Conservation (phyloP, 441 rosid species). For the Pelargonium australe region DNA sequence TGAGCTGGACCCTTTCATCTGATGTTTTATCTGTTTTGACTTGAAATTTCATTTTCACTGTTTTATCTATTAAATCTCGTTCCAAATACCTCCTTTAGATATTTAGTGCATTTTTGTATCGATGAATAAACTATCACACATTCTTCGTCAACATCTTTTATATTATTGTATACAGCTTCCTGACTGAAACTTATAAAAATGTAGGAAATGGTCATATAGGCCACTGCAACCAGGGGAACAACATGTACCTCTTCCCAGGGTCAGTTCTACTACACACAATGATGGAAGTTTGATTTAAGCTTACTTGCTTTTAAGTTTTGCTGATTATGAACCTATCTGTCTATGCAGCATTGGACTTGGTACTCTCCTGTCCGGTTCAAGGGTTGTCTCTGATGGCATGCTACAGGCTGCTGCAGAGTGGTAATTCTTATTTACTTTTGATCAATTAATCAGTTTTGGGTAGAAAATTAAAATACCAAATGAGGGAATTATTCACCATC, state of each 20-base stretch:
- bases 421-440: conserved; percentile 33
- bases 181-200: conserved; percentile 20
- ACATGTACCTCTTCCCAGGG: conserved; percentile 99
- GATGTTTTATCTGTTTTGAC: not conserved
- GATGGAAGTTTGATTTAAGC: conserved; percentile 4
- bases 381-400: conserved; percentile 91
- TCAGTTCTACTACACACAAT: conserved; percentile 31
- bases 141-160: not conserved
- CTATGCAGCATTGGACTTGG: conserved; percentile 89
- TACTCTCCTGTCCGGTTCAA: conserved; percentile 87
- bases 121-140: conserved; percentile 10
- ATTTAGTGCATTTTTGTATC: not conserved
- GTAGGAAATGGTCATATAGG: conserved; percentile 80
- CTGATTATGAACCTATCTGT: conserved; percentile 14
- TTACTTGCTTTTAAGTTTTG: not conserved
- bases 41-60: not conserved
- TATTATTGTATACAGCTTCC: conserved; percentile 12
- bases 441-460: conserved; percentile 3
- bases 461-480: not conserved
- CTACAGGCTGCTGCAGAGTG: conserved; percentile 99
- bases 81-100: not conserved
- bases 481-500: conserved; percentile 9
- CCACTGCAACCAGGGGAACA: conserved; percentile 97
- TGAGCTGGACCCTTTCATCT: not conserved
- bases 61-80: not conserved